Percentiles rank a stretch among this genome's conserved stretches.
Conservation (phyloP, 805 yeast species). For the Wickerhamomyces sydowiorum region DNA sequence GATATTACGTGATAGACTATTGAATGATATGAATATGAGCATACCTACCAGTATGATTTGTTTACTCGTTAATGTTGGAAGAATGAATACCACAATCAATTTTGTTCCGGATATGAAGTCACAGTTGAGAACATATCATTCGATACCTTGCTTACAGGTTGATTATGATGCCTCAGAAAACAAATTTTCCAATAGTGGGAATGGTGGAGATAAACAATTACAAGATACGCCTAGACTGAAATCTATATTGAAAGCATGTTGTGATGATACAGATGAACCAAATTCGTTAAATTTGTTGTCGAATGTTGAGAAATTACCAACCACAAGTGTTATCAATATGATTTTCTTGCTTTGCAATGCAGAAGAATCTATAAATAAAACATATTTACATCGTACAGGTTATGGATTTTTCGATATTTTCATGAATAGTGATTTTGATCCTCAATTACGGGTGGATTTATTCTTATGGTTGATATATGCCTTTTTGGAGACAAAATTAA, state of each 20-base stretch:
- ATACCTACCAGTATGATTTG: constrained; percentile 76
- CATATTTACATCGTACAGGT: constrained; percentile 23
- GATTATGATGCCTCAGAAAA: constrained; percentile 38
- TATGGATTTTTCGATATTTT: constrained; percentile 70
- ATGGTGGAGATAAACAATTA: constrained; percentile 53
- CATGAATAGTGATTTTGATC: constrained; percentile 53
- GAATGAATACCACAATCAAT: constrained; percentile 92
- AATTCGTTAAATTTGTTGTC: constrained; percentile 42
- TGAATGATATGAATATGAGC: constrained; percentile 56
- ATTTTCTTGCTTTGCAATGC: constrained; percentile 69
- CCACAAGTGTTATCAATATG: constrained; percentile 68
- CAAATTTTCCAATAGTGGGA: constrained; percentile 1
- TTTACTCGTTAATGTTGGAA: constrained; percentile 81
- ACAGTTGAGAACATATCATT: constrained; percentile 86
- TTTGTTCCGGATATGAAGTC: constrained; percentile 95
- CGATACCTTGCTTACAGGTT: constrained; percentile 84
- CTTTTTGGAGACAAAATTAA: constrained; percentile 67
- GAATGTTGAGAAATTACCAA: constrained; percentile 28
- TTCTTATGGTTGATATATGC: constrained; percentile 82
- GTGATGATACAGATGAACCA: constrained; percentile 59
- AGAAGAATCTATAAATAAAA: constrained; percentile 43
- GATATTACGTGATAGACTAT: constrained; percentile 70
- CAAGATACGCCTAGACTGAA: constrained; percentile 95
- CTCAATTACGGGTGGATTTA: constrained; percentile 61
- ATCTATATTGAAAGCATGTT: constrained; percentile 81